Percentiles rank a stretch among this genome's conserved stretches.
Conservation (phyloP, 2,329 filamentous ascomycete genomes). For the Aspergillus tanneri region DNA sequence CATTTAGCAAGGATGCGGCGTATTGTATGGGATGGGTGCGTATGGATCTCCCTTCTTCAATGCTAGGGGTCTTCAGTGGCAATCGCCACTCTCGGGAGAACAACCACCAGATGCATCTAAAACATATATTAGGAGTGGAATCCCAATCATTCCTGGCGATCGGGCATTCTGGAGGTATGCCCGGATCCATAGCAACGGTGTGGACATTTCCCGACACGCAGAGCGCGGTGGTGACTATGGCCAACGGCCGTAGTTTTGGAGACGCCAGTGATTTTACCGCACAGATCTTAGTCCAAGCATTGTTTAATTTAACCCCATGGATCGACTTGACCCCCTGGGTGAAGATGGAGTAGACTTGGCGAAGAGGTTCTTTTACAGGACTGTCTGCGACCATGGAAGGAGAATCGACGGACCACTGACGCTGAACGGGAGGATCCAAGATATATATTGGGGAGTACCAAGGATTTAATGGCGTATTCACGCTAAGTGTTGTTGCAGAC, state of each 20-base stretch:
- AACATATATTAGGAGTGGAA: conserved; percentile 18
- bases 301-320: conserved; percentile 17
- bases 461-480: conserved; percentile 9
- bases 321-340: conserved; percentile 14
- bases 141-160: conserved; percentile 17
- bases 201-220: conserved; percentile 30
- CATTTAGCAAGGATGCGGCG: conserved; percentile 10
- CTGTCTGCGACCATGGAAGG: conserved; percentile 7
- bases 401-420: not conserved
- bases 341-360: conserved; percentile 9
- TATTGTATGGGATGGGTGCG: conserved; percentile 29
- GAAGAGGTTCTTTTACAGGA: not conserved
- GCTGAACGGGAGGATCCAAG: not conserved
- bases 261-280: conserved; percentile 19
- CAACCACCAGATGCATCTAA: not conserved
- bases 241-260: conserved; percentile 20
- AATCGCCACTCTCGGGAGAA: conserved; percentile 10
- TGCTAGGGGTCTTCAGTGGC: conserved; percentile 15
- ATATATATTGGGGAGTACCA: conserved; percentile 10
- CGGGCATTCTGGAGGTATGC: conserved; percentile 27
- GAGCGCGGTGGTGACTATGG: conserved; percentile 26
- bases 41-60: conserved; percentile 21
- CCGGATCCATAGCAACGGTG: conserved; percentile 20
- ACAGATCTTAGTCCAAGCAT: conserved; percentile 16
- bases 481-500: conserved; percentile 2